Base-by-base conservation (phyloP, 129 eudicot species). In the Artemisia annua region DNA sequence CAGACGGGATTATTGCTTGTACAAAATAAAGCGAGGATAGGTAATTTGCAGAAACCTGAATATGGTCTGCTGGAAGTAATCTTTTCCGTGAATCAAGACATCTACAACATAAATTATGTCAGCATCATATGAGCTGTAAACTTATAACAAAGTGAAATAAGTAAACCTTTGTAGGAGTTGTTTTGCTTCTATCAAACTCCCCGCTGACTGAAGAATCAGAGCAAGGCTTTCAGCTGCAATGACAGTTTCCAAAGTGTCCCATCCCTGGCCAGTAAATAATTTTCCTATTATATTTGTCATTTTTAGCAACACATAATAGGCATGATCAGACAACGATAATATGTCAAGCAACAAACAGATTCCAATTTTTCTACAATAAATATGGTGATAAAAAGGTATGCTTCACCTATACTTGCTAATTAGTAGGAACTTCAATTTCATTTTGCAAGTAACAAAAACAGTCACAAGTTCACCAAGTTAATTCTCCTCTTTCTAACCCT, bases 151-250 rank as follows among this genome's bases (percentile, higher is more conserved):
- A 56, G 19, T 64, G 63, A 46, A 69, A 8, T 44, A 32, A 35
- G 28, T 44, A 30, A 63, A 88, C 98, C 93, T 87, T 84, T 86
- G 85, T 61, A 90, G 75, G 11, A 90, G 89, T 67, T 87, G 89
- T 75, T 82, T 80, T 59, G 98, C 92, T 81, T 94, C 98, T 64
- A 24, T 70, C 43, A 85, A 78, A 73, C 80, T 86, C 75, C 97
- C 97, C 70, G 66, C 49, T 66, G 87, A 82, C 81, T 83, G 82
- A 67, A 94, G 83, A 68, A 86, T 83, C 81, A 84, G 68, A 17
- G 96, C 92, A 64, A 94, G 92, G 70, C 86, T 80, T 79, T 94
- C 98, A 54, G 98, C 93, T 66, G 89, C 85, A 79, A 90, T 71
- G 43, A 94, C 86, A 48, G 96, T 94, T 64, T 90, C 96, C 86